Base-by-base conservation (phyloP, 306 rosid species). In the Cotoneaster glaucophyllus region DNA sequence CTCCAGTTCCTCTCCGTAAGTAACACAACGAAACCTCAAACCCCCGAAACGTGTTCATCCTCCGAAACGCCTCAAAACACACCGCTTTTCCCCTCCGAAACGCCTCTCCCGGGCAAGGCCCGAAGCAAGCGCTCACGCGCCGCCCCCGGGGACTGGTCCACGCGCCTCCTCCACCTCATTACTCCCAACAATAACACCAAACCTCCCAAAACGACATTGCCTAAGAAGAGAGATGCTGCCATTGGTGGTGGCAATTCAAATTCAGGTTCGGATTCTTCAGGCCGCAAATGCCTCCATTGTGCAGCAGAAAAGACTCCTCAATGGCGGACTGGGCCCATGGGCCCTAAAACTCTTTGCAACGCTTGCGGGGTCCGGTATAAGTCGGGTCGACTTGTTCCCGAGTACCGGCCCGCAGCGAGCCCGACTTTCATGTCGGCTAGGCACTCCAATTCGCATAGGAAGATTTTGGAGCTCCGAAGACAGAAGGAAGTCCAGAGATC, bases 121-220 rank as follows among this genome's bases (percentile, higher is more conserved):
- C 84, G 99, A 0, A 96, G 99, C 93, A 96, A 92, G 84, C 97
- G 99, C 2, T 88, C 96, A 59, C 97, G 99, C 77, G 90, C 93
- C 4, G 98, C 97, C 1, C 98, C 99, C 0, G 92, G 98, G 11
- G 96, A 96, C 71, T 92, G 98, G 98, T 88, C 99, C 83, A 96
- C 97, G 74, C 97, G 99, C 83, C 87, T 96, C 76, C 93, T 90
- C 22, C 92, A 90, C 85, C 87, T 92, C 9, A 64, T 76, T 15
- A 34, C 75, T 50, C 91, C 88, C 3, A 25, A 4, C 24, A 59
- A 45, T 24, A 15, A 21, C 18, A 6, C 64, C 26, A 77, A 67
- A 18, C 79, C 85, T 1, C 59, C 45, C 3, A 78, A 70, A 45
- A 75, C 73, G 48, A 14, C 81, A 28, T 1, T 74, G 28, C 52